These are phyloP conservation scores for Pachysandra terminalis DNA, from an alignment of 164 flowering plant species.

Conservation along the genomic window DNA sequence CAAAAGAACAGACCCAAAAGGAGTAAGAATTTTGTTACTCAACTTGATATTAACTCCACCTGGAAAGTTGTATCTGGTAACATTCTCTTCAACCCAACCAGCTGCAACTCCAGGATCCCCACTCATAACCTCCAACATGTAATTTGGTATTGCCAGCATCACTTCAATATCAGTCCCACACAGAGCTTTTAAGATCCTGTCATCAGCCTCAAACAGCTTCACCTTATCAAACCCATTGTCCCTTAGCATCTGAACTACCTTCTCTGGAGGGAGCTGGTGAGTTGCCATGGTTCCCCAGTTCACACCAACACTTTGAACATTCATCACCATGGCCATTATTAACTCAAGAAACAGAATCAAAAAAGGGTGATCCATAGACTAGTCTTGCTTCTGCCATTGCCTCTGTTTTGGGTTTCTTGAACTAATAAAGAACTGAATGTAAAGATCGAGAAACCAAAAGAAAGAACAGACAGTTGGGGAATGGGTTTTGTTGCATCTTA, in stretches of 20 bases:
- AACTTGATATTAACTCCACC: conserved; percentile 91
- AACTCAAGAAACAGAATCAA: conserved; percentile 19
- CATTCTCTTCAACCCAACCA: conserved; percentile 78
- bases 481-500: background rate
- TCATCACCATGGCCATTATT: conserved; percentile 14
- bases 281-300: conserved; percentile 89
- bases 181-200: conserved; percentile 53
- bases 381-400: conserved; percentile 13
- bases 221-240: conserved; percentile 68
- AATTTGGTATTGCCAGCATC: conserved; percentile 82
- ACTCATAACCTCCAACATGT: conserved; percentile 57
- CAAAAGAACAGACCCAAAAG: background rate
- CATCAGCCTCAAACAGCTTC: conserved; percentile 87
- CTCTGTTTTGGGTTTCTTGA: conserved; percentile 14
- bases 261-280: conserved; percentile 61
- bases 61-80: conserved; percentile 47
- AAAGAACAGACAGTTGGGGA: background rate
- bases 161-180: conserved; percentile 68
- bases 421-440: conserved; percentile 6
- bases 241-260: conserved; percentile 66
- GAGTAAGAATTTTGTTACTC: conserved; percentile 12
- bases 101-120: conserved; percentile 39
- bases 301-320: conserved; percentile 50
- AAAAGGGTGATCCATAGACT: background rate
- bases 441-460: background rate